Base-by-base conservation (phyloP, 2,329 filamentous ascomycete species). In the Plenodomus lindquistii region DNA sequence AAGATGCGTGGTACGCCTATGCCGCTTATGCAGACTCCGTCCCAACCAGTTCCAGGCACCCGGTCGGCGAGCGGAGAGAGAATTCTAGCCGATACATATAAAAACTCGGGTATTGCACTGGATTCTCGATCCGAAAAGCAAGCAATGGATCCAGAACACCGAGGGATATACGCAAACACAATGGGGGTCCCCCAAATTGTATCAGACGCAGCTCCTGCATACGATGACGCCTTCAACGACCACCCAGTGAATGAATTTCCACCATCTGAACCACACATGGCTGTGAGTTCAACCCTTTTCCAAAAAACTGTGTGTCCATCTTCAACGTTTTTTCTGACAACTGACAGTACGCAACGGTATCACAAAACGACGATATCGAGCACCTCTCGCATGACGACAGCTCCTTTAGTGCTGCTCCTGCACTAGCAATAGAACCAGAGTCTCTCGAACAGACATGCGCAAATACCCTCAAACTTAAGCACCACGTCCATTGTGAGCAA, bases 311-410 rank as follows among this genome's bases (percentile, higher is more conserved):
- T n/a, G n/a, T n/a, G 8, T 16, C 1, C 21, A 22, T 17, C 21
- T 4, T n/a, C 8, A n/a, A 22, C 7, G 20, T 15, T 21, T n/a
- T 21, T 1, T 24, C 17, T 10, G 11, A 24, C 18, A 16, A 37
- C 22, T 27, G 11, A 3, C 36, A 67, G 64, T 69, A 69, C 37
- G 47, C 57, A n/a, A 34, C 54, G 6, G 42, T 67, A 4, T 52
- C 58, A 13, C 62, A 67, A 56, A 54, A n/a, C n/a, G n/a, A 56
- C 37, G 63, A 68, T 16, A 62, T 65, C 20, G 63, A 66, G 37
- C 50, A 57, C 10, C 47, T 58, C 27, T 52, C 52, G 22, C 54
- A 59, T 40, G 16, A 37, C 20, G 57, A 63, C 41, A 18, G 27
- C 15, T 41, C 49, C 9, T 37, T 41, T 19, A 53, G 39, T 40